phyloP scores from a whole-genome alignment of 352 stramenopile species.

The Globisporangium nagaii region DNA sequence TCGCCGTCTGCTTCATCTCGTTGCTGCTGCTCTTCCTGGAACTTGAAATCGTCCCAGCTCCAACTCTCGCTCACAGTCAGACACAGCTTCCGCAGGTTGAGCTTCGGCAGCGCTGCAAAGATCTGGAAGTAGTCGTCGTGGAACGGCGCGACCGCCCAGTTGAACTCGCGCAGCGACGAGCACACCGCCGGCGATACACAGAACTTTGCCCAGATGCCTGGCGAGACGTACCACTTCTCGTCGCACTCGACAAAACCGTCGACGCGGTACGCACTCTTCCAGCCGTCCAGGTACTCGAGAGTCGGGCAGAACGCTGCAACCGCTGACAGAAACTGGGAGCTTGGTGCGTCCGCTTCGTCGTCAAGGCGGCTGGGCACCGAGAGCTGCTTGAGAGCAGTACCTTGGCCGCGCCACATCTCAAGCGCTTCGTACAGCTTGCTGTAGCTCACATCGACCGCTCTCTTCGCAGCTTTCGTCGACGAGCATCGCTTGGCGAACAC shows the following conservation, averaged over 20 bases:
- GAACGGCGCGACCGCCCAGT: slow-evolving; percentile 13
- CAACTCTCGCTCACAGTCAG: slow-evolving; percentile 13
- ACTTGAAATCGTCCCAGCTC: slow-evolving; percentile 7
- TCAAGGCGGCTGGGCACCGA: slow-evolving; percentile 15
- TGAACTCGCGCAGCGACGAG: slow-evolving; percentile 10
- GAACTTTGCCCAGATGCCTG: not conserved
- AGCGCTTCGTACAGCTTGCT: slow-evolving; percentile 14
- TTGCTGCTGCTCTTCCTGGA: not conserved
- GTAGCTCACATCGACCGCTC: not conserved
- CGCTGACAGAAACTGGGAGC: slow-evolving; percentile 5
- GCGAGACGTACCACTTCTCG: slow-evolving; percentile 14
- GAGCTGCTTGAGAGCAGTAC: slow-evolving; percentile 13
- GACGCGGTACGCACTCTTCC: slow-evolving; percentile 13
- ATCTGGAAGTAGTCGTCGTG: slow-evolving; percentile 8
- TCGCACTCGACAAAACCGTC: slow-evolving; percentile 16
- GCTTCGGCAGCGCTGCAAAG: slow-evolving; percentile 6
- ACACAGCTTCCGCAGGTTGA: slow-evolving; percentile 1
- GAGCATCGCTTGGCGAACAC: slow-evolving; percentile 11
- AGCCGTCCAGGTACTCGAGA: slow-evolving; percentile 24
- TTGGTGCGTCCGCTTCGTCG: not conserved
- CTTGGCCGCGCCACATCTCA: slow-evolving; percentile 8
- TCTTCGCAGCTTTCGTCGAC: not conserved
- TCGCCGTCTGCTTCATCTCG: not conserved
- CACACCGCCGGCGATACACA: not conserved
- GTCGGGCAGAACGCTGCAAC: slow-evolving; percentile 11